Evolutionary conservation across 2,329 filamentous ascomycete species (phyloP).

Genomic region (Cordyceps fumosorosea): DNA sequence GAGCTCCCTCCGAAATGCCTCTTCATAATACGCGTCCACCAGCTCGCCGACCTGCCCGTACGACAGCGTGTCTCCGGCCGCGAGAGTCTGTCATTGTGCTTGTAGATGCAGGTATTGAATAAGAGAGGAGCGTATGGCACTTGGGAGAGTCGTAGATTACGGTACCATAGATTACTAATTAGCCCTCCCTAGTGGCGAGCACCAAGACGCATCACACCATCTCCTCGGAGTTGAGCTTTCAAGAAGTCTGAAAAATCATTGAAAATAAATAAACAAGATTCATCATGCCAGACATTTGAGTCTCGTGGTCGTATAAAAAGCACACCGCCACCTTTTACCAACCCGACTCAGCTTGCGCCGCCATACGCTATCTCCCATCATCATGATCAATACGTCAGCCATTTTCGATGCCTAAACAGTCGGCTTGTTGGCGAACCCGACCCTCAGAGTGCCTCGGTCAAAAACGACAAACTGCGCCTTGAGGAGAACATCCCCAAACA

Average conservation of each 20-base stretch:
- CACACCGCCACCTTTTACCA: background rate
- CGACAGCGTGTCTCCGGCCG: slow-evolving; percentile 55
- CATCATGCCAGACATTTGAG: background rate
- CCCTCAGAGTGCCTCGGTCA: slow-evolving; percentile 23
- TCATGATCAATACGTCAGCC: too few species aligned
- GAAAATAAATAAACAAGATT: too few species aligned
- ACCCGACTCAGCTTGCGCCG: too few species aligned
- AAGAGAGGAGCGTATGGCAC: background rate
- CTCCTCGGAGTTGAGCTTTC: background rate
- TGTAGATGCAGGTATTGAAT: background rate
- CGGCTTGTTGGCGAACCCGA: slow-evolving; percentile 36
- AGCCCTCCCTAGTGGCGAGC: background rate
- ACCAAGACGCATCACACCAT: background rate
- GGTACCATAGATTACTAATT: background rate
- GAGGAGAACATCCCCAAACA: slow-evolving; percentile 36
- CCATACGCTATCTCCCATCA: background rate
- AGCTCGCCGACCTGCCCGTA: slow-evolving; percentile 49
- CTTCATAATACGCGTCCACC: slow-evolving; percentile 36
- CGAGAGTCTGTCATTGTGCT: slow-evolving; percentile 26
- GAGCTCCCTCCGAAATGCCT: slow-evolving; percentile 40
- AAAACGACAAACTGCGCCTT: slow-evolving; percentile 40
- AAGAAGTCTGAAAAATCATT: background rate
- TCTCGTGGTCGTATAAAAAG: background rate
- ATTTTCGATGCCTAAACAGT: slow-evolving; percentile 9
- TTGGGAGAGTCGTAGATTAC: background rate